phyloP scores from a whole-genome alignment of 768 basidiomycete genomes.

The Trametes elegans region DNA sequence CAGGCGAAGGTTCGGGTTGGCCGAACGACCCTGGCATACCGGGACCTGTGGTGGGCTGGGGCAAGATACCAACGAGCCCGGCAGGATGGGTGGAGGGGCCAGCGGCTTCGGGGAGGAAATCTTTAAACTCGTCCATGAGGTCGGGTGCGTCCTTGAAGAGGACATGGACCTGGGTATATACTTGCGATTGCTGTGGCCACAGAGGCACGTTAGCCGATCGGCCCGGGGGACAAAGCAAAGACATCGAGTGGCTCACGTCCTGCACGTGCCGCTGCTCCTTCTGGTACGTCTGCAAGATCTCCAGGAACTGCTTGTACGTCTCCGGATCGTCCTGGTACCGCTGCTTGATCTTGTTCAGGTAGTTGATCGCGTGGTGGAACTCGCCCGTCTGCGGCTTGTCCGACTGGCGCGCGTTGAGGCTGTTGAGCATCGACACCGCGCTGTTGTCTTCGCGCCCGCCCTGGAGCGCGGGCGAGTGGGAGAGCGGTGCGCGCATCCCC shows the following conservation, averaged over 20 bases:
- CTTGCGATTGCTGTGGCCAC: slow-evolving; percentile 51
- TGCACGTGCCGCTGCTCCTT: slow-evolving; percentile 70
- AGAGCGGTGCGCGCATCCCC: slow-evolving; percentile 31
- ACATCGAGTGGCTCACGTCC: slow-evolving; percentile 53
- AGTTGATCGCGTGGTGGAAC: slow-evolving; percentile 94
- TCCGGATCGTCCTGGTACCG: slow-evolving; percentile 88
- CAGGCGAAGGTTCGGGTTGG: slow-evolving; percentile 20
- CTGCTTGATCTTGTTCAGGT: slow-evolving; percentile 97
- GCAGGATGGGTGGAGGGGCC: slow-evolving; percentile 41
- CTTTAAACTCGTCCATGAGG: slow-evolving; percentile 76
- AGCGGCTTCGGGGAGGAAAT: slow-evolving; percentile 70
- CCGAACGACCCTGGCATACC: slow-evolving; percentile 31
- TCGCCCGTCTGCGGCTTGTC: slow-evolving; percentile 44
- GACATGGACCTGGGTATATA: slow-evolving; percentile 75
- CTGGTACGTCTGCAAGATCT: slow-evolving; percentile 85
- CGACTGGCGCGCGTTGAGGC: slow-evolving; percentile 34
- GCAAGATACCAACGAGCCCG: slow-evolving; percentile 46
- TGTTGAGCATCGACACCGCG: slow-evolving; percentile 63
- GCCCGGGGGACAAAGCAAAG: neutral
- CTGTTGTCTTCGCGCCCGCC: slow-evolving; percentile 23
- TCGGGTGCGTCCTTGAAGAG: slow-evolving; percentile 83
- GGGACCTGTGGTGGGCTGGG: slow-evolving; percentile 42
- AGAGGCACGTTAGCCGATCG: neutral
- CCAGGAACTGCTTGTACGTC: slow-evolving; percentile 87
- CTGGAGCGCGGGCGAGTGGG: slow-evolving; percentile 41